These are phyloP conservation scores for Tephrocybe rancida DNA, from an alignment of 768 basidiomycete species.

Conservation along the genomic window DNA sequence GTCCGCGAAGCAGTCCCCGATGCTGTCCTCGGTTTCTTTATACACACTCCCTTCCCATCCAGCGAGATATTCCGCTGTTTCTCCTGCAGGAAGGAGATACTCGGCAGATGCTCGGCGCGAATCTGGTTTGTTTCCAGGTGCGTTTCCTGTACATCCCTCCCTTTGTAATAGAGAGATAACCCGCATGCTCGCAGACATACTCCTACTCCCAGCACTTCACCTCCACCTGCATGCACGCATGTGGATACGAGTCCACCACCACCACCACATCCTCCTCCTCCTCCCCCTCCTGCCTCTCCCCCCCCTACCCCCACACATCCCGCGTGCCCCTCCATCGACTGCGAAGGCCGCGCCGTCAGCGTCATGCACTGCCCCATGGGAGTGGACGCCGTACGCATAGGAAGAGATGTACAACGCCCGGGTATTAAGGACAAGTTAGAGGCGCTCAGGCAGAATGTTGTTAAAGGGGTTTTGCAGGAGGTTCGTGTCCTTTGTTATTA, in stretches of 20 bases:
- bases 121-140: conserved; percentile 92
- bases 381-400: conserved; percentile 90
- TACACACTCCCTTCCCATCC: conserved; percentile 97
- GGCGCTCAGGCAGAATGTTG: conserved; percentile 85
- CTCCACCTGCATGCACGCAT: conserved; percentile 93
- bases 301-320: too few species aligned
- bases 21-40: conserved; percentile 86
- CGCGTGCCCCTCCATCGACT: too few species aligned
- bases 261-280: too few species aligned
- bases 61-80: conserved; percentile 95
- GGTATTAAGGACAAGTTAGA: conserved; percentile 92
- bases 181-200: conserved; percentile 59
- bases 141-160: background rate
- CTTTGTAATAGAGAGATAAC: background rate
- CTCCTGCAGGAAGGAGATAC: conserved; percentile 88
- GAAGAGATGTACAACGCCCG: conserved; percentile 73
- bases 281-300: too few species aligned
- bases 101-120: conserved; percentile 99
- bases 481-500: conserved; percentile 36
- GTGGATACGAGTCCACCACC: conserved; percentile 85
- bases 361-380: conserved; percentile 93
- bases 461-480: conserved; percentile 98
- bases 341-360: conserved; percentile 83
- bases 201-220: conserved; percentile 95
- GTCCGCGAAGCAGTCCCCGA: conserved; percentile 72